phyloP scores from a whole-genome alignment of 768 basidiomycete genomes.

The Hygrocybe coccinea region DNA sequence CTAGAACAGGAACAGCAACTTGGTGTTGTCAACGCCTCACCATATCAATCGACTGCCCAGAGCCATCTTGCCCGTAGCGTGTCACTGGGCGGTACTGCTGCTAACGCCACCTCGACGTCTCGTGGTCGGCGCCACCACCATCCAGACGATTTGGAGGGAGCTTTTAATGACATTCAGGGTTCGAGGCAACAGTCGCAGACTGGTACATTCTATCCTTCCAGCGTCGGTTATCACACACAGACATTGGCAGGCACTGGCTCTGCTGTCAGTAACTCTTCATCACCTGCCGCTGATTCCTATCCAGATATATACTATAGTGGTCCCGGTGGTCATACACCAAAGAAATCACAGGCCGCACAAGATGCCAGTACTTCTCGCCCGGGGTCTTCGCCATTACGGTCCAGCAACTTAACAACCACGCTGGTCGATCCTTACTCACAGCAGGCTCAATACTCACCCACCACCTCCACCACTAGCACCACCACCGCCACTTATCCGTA shows the following conservation, averaged over 20 bases:
- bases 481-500: slow-evolving; percentile 37
- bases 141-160: slow-evolving; percentile 61
- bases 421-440: slow-evolving; percentile 70
- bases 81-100: slow-evolving; percentile 52
- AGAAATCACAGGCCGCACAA: slow-evolving; percentile 46
- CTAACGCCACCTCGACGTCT: slow-evolving; percentile 35
- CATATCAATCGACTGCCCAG: slow-evolving; percentile 50
- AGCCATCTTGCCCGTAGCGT: slow-evolving; percentile 60
- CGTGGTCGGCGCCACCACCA: slow-evolving; percentile 62
- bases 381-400: slow-evolving; percentile 60
- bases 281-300: slow-evolving; percentile 43
- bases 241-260: slow-evolving; percentile 35
- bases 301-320: slow-evolving; percentile 62
- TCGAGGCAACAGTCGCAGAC: slow-evolving; percentile 40
- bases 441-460: slow-evolving; percentile 63
- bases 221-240: slow-evolving; percentile 54
- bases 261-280: slow-evolving; percentile 32
- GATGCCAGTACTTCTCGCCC: slow-evolving; percentile 47
- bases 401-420: slow-evolving; percentile 42
- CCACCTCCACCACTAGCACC: slow-evolving; percentile 34
- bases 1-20: slow-evolving; percentile 59
- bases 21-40: slow-evolving; percentile 37
- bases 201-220: slow-evolving; percentile 51
- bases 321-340: slow-evolving; percentile 44
- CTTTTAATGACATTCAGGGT: slow-evolving; percentile 33